Evolutionary conservation across 768 basidiomycete genomes (phyloP).

Genomic region (Suillus bovinus): DNA sequence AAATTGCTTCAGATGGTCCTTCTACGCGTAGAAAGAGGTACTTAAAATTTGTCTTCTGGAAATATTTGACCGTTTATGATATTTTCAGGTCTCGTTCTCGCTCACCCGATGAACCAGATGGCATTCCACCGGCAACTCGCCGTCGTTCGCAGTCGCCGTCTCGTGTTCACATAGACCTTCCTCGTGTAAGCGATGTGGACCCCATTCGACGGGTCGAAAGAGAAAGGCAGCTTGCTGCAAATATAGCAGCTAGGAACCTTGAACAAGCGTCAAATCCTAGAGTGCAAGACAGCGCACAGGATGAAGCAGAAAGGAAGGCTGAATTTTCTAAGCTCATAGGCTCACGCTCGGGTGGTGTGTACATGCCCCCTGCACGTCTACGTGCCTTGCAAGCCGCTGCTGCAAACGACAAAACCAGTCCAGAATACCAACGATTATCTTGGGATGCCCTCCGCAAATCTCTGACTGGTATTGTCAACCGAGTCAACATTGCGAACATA

Average conservation of each 20-base stretch:
- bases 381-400: slow-evolving; percentile 83
- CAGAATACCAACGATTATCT: slow-evolving; percentile 91
- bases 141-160: slow-evolving; percentile 39
- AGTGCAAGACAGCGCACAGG: slow-evolving; percentile 44
- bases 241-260: slow-evolving; percentile 68
- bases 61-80: slow-evolving; percentile 4
- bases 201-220: slow-evolving; percentile 75
- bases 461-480: slow-evolving; percentile 99
- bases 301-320: slow-evolving; percentile 66
- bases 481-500: slow-evolving; percentile 96
- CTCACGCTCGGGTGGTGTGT: slow-evolving; percentile 89
- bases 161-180: slow-evolving; percentile 37
- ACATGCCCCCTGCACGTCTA: slow-evolving; percentile 93
- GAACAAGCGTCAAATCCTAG: slow-evolving; percentile 57
- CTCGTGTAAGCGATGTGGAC: slow-evolving; percentile 69
- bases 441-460: slow-evolving; percentile 99
- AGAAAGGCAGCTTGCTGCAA: slow-evolving; percentile 75
- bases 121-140: slow-evolving; percentile 42
- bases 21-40: slow-evolving; percentile 52
- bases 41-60: neutral
- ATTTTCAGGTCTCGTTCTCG: slow-evolving; percentile 48
- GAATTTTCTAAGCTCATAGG: slow-evolving; percentile 87
- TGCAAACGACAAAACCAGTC: slow-evolving; percentile 73
- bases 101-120: slow-evolving; percentile 35
- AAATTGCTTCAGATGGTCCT: slow-evolving; percentile 32